Conservation (phyloP, 805 yeast species). For the Wickerhamomyces canadensis region DNA sequence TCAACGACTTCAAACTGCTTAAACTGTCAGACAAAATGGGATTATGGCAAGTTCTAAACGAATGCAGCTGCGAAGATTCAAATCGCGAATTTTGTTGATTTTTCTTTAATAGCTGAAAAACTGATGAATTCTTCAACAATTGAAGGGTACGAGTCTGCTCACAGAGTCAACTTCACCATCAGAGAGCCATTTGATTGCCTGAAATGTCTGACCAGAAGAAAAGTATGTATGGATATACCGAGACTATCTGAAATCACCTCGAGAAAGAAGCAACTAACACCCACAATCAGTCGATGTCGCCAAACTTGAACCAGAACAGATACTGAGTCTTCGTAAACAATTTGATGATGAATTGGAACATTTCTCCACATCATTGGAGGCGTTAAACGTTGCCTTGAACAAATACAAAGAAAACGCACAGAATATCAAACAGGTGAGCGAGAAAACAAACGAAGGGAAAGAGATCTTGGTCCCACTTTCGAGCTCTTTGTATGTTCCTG, state of each 20-base stretch:
- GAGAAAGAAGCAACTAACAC: too few relatives aligned
- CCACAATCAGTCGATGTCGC: constrained; percentile 58
- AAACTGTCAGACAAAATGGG: neutral
- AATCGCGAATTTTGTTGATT: too few relatives aligned
- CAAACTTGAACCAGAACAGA: constrained; percentile 75
- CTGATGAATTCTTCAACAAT: neutral
- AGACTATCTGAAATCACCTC: too few relatives aligned
- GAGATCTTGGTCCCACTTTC: constrained; percentile 82
- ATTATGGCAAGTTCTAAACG: too few relatives aligned
- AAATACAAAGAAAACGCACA: constrained; percentile 78
- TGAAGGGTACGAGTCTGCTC: neutral
- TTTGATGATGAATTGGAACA: constrained; percentile 84
- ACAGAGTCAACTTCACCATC: constrained; percentile 5
- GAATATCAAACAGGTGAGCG: constrained; percentile 54
- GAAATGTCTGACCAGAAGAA: constrained; percentile 9
- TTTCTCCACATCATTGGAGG: constrained; percentile 75
- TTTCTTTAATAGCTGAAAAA: too few relatives aligned
- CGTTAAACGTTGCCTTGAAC: constrained; percentile 73
- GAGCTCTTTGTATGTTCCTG: constrained; percentile 85
- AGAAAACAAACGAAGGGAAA: constrained; percentile 35
- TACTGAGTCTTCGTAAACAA: constrained; percentile 75
- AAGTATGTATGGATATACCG: too few relatives aligned
- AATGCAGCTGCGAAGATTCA: too few relatives aligned
- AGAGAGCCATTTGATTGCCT: too few relatives aligned
- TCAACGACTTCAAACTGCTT: too few relatives aligned